Percentiles rank a stretch among this genome's conserved stretches.
Evolutionary conservation across 192 early-diverging fungal species (phyloP).

Genomic region (Coemansia sp.): DNA sequence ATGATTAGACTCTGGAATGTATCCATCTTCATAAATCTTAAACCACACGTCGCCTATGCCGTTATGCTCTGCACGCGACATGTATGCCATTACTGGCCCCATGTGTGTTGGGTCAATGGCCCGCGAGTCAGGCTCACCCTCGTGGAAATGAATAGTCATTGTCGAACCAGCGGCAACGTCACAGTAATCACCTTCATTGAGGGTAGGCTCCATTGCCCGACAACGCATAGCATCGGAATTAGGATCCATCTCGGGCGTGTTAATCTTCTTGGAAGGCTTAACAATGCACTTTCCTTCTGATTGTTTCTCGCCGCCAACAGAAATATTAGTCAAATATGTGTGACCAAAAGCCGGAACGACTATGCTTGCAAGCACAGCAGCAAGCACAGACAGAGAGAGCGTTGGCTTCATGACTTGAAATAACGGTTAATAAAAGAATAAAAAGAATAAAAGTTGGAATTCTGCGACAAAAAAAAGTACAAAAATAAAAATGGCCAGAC

Average conservation of each 20-base stretch:
- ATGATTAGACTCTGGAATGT: constrained; percentile 8
- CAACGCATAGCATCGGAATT: constrained; percentile 13
- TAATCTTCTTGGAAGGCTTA: background rate
- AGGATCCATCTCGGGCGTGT: constrained; percentile 23
- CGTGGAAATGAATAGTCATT: constrained; percentile 16
- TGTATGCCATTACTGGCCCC: constrained; percentile 25
- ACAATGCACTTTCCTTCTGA: background rate
- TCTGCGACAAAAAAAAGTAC: no score
- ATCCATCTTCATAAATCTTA: constrained; percentile 36
- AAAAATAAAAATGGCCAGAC: no score
- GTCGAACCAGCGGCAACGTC: constrained; percentile 19
- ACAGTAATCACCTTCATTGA: background rate
- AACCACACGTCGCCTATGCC: constrained; percentile 29
- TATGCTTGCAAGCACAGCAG: background rate
- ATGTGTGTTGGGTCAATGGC: constrained; percentile 7
- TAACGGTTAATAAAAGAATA: no score
- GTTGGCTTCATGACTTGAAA: background rate
- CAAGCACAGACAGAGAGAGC: background rate
- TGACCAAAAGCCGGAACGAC: background rate
- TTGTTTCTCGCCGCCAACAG: background rate
- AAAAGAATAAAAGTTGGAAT: background rate
- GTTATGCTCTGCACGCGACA: constrained; percentile 12
- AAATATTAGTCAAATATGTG: background rate
- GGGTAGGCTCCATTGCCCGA: constrained; percentile 2
- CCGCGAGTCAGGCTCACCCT: background rate